Conservation (phyloP, 129 eudicot species). For the Lactuca saligna region DNA sequence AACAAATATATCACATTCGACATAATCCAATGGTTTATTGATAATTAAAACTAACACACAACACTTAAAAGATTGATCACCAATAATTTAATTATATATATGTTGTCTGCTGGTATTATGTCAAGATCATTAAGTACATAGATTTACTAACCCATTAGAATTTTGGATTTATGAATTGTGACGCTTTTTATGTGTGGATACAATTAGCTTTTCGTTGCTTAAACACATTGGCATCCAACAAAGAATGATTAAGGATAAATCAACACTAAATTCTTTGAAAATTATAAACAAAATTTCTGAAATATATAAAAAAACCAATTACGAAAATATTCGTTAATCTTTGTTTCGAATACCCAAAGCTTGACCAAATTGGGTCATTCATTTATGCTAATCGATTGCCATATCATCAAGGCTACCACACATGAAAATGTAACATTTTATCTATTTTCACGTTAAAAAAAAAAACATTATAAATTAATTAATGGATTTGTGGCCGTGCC, state of each 20-base stretch:
- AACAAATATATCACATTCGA: neutral
- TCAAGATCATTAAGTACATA: slow-evolving; percentile 16
- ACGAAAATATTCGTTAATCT: neutral
- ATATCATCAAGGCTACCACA: too few relatives aligned
- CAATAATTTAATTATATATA: neutral
- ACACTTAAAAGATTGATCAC: slow-evolving; percentile 6
- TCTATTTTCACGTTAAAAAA: too few relatives aligned
- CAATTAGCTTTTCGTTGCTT: neutral
- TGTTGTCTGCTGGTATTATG: slow-evolving; percentile 17
- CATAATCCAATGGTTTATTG: neutral
- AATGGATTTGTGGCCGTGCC: slow-evolving; percentile 6
- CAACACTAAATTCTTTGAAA: too few relatives aligned
- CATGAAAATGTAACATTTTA: neutral
- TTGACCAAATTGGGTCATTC: neutral
- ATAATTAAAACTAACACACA: neutral
- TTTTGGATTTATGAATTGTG: neutral
- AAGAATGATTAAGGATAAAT: too few relatives aligned
- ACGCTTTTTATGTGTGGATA: neutral
- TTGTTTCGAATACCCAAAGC: neutral
- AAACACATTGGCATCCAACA: neutral
- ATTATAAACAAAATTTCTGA: neutral
- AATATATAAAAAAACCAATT: neutral
- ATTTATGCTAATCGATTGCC: neutral
- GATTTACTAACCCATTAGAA: neutral
- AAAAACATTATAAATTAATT: neutral